Base-by-base conservation (phyloP, 805 yeast species). In the Wickerhamomyces sydowiorum region DNA sequence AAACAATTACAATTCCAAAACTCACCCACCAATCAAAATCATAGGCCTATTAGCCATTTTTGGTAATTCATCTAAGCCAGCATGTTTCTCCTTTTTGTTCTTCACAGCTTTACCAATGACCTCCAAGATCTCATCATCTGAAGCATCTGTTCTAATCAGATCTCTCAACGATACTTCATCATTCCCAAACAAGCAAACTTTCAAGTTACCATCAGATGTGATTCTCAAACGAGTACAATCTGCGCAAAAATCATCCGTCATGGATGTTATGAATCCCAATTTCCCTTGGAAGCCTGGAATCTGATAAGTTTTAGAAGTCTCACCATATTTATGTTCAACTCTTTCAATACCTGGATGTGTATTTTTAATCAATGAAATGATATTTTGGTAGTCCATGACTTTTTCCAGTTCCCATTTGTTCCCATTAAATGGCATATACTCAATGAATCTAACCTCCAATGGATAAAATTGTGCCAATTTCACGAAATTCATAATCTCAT, bases 351-450 rank as follows among this genome's bases (percentile, higher is more conserved):
- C 45, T 3, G 69, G 67, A 51, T 66, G 61, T 30, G 51, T 49
- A 3, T 45, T 47, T 27, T 45, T 44, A 18, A 75, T 66, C 14
- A 53, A 52, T 13, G 51, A 50, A 18, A 69, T 49, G 45, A 75
- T 73, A 43, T 73, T 76, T 34, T 68, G 52, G 50, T 65, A 75
- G 7, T 70, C 53, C 33, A 73, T 63, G 65, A 75, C 62, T 48
- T 75, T 75, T 7, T 54, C 47, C 30, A 59, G 50, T 14, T 69
- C 61, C 80, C 80, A 75, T 47, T 69, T 70, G 54, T 75, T 75
- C 2, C 81, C 81, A 44, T 64, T 73, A 51, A 75, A 75, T 5
- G 81, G 81, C 81, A 75, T 75, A 54, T 74, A 75, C 49, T 75
- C 81, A 33, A 75, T 75, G 50, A 75, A 75, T 41, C 80, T 58